Conservation (phyloP, 139 green algal species). For the Ettlia oleoabundans region DNA sequence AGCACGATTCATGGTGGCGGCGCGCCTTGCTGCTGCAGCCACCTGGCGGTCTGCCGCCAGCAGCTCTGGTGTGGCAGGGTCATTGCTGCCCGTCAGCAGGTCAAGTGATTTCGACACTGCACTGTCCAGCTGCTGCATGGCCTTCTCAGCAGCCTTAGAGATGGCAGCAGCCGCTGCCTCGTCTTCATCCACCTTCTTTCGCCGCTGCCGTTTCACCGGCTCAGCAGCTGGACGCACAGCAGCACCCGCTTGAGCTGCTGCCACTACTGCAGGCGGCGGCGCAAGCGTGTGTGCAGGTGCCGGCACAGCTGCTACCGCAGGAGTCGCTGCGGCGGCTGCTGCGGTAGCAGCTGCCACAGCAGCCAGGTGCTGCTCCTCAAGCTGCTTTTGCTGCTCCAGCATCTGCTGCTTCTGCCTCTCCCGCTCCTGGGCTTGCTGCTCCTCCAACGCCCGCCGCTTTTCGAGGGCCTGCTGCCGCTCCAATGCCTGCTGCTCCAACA, state of each 20-base stretch:
- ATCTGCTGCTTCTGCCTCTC: too few species aligned
- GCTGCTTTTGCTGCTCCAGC: background rate
- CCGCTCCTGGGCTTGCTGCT: too few species aligned
- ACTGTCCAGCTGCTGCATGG: constrained; percentile 39
- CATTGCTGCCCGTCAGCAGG: constrained; percentile 7
- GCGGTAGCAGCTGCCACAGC: too few species aligned
- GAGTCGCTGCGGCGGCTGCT: background rate
- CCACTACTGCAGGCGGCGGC: background rate
- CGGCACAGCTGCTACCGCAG: background rate
- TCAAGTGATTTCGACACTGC: constrained; percentile 28
- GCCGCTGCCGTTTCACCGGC: background rate
- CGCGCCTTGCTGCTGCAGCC: constrained; percentile 32
- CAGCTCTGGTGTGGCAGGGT: constrained; percentile 28
- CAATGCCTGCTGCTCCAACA: background rate
- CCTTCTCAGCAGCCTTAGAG: constrained; percentile 7
- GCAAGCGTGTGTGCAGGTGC: background rate
- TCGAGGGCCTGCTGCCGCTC: background rate
- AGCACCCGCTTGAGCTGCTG: too few species aligned
- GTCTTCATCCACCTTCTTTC: constrained; percentile 16
- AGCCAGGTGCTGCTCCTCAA: too few species aligned
- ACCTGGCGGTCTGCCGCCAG: constrained; percentile 44
- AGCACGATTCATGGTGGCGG: constrained; percentile 37
- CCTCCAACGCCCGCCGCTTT: background rate
- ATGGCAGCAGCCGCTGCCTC: constrained; percentile 13
- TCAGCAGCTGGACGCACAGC: background rate